These are phyloP conservation scores for Linaria vulgaris DNA, from an alignment of 257 asterid species.

Conservation along the genomic window DNA sequence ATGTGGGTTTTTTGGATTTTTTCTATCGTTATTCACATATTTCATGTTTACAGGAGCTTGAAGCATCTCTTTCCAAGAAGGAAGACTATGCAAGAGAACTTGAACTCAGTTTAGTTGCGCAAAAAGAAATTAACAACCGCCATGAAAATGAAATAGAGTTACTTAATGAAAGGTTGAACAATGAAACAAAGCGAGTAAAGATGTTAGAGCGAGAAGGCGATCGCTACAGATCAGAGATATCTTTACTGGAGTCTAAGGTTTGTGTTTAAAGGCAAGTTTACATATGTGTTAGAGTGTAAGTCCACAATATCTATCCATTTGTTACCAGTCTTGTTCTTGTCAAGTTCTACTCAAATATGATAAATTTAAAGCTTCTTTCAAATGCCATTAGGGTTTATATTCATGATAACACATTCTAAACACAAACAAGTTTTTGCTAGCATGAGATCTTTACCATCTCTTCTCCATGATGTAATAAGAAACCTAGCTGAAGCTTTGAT, in stretches of 20 bases:
- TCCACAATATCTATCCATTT: constrained; percentile 2
- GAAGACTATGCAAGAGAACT: constrained; percentile 72
- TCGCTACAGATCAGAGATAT: constrained; percentile 82
- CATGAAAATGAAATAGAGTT: constrained; percentile 73
- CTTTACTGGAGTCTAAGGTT: constrained; percentile 98
- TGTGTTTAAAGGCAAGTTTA: constrained; percentile 25
- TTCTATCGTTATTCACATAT: constrained; percentile 23
- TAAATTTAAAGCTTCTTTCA: constrained; percentile 16
- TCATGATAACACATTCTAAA: not conserved
- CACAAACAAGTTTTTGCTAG: not conserved
- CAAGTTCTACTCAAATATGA: constrained; percentile 13
- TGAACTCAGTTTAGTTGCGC: constrained; percentile 61
- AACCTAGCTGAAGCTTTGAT: constrained; percentile 4
- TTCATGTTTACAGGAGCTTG: constrained; percentile 68
- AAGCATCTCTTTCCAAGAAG: constrained; percentile 66
- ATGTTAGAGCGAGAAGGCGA: constrained; percentile 92
- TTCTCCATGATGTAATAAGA: not conserved
- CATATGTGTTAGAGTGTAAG: constrained; percentile 18
- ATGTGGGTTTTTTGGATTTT: constrained; percentile 15
- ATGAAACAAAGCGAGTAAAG: constrained; percentile 81
- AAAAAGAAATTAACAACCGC: constrained; percentile 48
- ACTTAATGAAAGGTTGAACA: constrained; percentile 69
- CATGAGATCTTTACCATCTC: constrained; percentile 4
- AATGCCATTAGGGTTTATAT: constrained; percentile 9
- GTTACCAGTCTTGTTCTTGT: constrained; percentile 22